These are phyloP conservation scores for Apostasia ramifera DNA, from an alignment of 106 monocot genomes.

Conservation along the genomic window DNA sequence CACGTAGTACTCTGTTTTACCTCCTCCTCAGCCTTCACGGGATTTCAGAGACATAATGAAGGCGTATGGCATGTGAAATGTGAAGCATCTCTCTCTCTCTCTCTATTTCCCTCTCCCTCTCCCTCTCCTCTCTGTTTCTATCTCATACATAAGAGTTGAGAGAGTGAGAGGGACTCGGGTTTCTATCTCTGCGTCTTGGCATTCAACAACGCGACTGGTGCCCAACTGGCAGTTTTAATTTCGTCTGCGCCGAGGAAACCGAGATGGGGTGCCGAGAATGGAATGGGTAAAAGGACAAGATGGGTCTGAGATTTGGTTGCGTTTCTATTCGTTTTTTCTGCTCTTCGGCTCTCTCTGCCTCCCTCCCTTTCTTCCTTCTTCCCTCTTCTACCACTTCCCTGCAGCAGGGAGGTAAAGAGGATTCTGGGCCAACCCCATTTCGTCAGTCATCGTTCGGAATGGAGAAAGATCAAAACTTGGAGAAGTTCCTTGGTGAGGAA, in stretches of 20 bases:
- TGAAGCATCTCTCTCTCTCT: background rate
- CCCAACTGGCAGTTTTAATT: constrained; percentile 54
- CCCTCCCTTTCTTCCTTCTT: background rate
- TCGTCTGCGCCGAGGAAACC: constrained; percentile 20
- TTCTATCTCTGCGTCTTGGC: background rate
- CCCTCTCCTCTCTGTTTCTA: too few species aligned
- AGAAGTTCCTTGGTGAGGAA: constrained; percentile 9
- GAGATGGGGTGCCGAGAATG: constrained; percentile 9
- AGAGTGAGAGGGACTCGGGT: background rate
- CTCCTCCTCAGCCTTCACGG: background rate
- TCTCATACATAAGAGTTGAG: background rate
- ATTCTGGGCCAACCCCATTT: background rate
- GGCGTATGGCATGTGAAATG: constrained; percentile 2
- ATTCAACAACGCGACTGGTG: constrained; percentile 14
- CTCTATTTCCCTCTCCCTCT: too few species aligned
- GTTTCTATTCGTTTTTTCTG: constrained; percentile 10
- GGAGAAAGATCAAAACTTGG: constrained; percentile 22
- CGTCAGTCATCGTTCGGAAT: constrained; percentile 10
- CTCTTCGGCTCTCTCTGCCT: too few species aligned
- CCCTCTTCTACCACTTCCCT: background rate
- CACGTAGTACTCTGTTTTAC: background rate
- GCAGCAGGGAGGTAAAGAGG: too few species aligned
- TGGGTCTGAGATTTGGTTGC: constrained; percentile 30
- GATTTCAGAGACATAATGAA: constrained; percentile 4
- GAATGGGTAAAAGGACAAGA: constrained; percentile 36